A percentile compares a stretch with the other conserved stretches of the same genome.
Conservation (phyloP, 2,329 filamentous ascomycete genomes). For the Sporothrix globosa region DNA sequence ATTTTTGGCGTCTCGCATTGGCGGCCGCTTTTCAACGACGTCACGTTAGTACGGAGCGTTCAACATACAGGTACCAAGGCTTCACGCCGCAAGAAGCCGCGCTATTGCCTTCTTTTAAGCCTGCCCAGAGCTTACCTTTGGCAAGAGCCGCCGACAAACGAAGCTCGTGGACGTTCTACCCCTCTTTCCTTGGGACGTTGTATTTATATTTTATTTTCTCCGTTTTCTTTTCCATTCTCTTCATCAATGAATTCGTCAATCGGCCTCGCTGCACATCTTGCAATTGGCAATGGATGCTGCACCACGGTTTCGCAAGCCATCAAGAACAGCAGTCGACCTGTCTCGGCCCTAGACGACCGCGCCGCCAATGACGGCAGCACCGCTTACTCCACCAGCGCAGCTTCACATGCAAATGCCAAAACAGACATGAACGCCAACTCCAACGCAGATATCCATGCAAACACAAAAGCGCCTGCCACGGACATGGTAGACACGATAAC, state of each 20-base stretch:
- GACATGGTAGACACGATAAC: not conserved
- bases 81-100: not conserved
- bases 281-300: constrained; percentile 32
- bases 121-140: not conserved
- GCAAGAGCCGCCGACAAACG: not conserved
- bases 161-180: constrained; percentile 1
- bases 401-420: constrained; percentile 29
- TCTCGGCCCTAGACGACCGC: not conserved
- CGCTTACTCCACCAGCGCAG: constrained; percentile 6
- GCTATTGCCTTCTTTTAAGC: constrained; percentile 10
- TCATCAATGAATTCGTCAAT: constrained; percentile 23
- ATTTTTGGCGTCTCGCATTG: not conserved
- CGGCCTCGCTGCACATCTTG: constrained; percentile 25
- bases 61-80: no score
- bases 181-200: not conserved
- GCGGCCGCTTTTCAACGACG: not conserved
- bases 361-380: constrained; percentile 19
- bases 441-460: not conserved
- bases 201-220: no score
- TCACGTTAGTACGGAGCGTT: no score
- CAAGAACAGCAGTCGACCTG: constrained; percentile 26
- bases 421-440: not conserved
- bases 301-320: constrained; percentile 30
- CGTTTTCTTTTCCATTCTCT: not conserved
- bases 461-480: not conserved